Conservation (phyloP, 352 stramenopile genomes). For the Phytophthora lateralis region DNA sequence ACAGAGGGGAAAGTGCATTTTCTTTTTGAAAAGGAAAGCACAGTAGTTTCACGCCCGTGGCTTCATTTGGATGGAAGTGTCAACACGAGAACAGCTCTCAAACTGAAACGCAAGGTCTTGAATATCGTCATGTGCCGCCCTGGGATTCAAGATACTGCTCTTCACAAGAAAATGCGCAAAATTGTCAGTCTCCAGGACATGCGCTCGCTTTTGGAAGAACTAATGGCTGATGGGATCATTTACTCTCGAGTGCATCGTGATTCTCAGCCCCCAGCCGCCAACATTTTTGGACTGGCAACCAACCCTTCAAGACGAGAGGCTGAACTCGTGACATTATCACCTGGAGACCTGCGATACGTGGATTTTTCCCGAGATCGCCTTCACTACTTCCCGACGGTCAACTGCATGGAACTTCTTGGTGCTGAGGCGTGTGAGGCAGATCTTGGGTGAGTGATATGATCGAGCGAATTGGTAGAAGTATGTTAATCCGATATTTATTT, state of each 20-base stretch:
- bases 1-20: constrained; percentile 71
- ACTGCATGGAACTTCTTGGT: constrained; percentile 81
- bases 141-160: constrained; percentile 58
- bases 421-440: constrained; percentile 62
- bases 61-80: constrained; percentile 71
- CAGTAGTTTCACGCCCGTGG: constrained; percentile 71
- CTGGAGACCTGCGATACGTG: constrained; percentile 57
- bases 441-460: constrained; percentile 27
- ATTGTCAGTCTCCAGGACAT: constrained; percentile 77
- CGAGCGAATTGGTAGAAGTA: constrained; percentile 14
- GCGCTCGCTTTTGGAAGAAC: constrained; percentile 66
- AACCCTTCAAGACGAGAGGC: constrained; percentile 3
- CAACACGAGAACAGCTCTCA: constrained; percentile 58
- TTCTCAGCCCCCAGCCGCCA: constrained; percentile 13
- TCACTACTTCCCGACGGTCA: constrained; percentile 77
- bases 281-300: constrained; percentile 39
- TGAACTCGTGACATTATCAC: constrained; percentile 28
- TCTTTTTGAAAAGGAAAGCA: constrained; percentile 64
- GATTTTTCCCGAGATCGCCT: constrained; percentile 55
- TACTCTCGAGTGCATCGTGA: constrained; percentile 53
- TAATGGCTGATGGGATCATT: constrained; percentile 64
- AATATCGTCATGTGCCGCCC: constrained; percentile 82
- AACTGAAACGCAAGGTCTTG: constrained; percentile 78
- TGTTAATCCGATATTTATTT: constrained; percentile 39
- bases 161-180: constrained; percentile 78